phyloP scores from a whole-genome alignment of 2,329 filamentous ascomycete genomes.

The Aurifilum marmelostoma region DNA sequence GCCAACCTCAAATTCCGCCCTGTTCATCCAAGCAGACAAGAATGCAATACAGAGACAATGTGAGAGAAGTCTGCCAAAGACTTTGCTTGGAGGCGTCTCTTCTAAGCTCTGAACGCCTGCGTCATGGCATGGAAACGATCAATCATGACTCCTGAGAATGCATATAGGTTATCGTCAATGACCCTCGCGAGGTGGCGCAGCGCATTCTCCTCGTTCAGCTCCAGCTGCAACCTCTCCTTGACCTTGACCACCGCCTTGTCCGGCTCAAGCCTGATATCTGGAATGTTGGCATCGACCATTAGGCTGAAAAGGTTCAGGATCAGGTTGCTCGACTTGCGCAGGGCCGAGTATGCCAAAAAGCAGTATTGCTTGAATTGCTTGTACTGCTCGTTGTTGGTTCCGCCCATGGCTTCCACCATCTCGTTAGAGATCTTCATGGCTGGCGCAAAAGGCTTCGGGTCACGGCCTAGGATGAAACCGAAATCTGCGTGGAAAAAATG shows the following conservation, averaged over 20 bases:
- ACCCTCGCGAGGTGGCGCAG: conserved; percentile 84
- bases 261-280: conserved; percentile 88
- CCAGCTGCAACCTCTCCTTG: conserved; percentile 89
- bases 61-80: not conserved
- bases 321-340: conserved; percentile 86
- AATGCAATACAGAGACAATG: not conserved
- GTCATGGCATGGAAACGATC: conserved; percentile 93
- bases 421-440: conserved; percentile 97
- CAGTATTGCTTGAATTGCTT: conserved; percentile 92
- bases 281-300: conserved; percentile 97
- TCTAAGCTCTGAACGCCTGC: conserved; percentile 80
- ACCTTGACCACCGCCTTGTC: conserved; percentile 96
- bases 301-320: conserved; percentile 94
- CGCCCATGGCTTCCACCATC: conserved; percentile 99
- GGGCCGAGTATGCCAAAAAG: conserved; percentile 89
- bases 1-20: not conserved
- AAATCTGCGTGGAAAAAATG: conserved; percentile 99
- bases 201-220: conserved; percentile 90
- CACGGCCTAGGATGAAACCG: conserved; percentile 94
- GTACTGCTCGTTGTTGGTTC: conserved; percentile 78
- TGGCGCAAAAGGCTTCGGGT: conserved; percentile 96
- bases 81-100: not conserved
- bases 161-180: conserved; percentile 88
- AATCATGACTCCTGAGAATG: conserved; percentile 90
- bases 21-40: not conserved